A percentile compares a stretch with the other conserved stretches of the same genome.
phyloP scores from a whole-genome alignment of 371 early-diverging fungal species.

The Lichtheimia ornata region DNA sequence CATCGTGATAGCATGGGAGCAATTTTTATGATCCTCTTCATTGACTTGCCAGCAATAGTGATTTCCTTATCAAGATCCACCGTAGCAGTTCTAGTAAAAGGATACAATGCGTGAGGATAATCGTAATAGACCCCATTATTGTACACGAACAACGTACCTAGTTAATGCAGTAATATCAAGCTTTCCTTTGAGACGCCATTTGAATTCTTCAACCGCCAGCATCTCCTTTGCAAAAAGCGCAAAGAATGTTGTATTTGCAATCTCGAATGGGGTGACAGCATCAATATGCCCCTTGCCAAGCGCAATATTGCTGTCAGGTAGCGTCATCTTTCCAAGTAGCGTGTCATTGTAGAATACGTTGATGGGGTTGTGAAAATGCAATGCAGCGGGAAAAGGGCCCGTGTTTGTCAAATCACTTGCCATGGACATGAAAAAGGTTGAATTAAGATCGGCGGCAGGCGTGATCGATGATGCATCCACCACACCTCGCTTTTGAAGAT shows the following conservation, averaged over 20 bases:
- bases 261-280: constrained; percentile 46
- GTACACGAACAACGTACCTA: constrained; percentile 44
- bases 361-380: constrained; percentile 55
- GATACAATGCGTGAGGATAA: constrained; percentile 29
- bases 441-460: constrained; percentile 25
- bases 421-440: constrained; percentile 47
- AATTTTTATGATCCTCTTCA: too few relatives aligned
- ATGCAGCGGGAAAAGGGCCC: constrained; percentile 57
- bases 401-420: constrained; percentile 51
- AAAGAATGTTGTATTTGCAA: constrained; percentile 48
- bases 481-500: constrained; percentile 25
- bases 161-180: constrained; percentile 60
- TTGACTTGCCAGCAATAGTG: constrained; percentile 22
- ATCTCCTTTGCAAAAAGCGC: constrained; percentile 55
- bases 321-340: constrained; percentile 52
- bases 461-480: constrained; percentile 6
- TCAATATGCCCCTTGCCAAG: constrained; percentile 49
- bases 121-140: constrained; percentile 43
- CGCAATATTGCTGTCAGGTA: constrained; percentile 48
- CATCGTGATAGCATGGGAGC: too few relatives aligned
- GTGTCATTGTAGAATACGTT: constrained; percentile 52
- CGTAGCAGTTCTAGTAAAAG: constrained; percentile 35
- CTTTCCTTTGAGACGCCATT: constrained; percentile 59
- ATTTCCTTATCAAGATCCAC: constrained; percentile 38
- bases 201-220: constrained; percentile 51